Evolutionary conservation across 169 alveolate genomes (phyloP), one percentile per base, ranked within the genome.

Genomic region (Cryptosporidium sp.): DNA sequence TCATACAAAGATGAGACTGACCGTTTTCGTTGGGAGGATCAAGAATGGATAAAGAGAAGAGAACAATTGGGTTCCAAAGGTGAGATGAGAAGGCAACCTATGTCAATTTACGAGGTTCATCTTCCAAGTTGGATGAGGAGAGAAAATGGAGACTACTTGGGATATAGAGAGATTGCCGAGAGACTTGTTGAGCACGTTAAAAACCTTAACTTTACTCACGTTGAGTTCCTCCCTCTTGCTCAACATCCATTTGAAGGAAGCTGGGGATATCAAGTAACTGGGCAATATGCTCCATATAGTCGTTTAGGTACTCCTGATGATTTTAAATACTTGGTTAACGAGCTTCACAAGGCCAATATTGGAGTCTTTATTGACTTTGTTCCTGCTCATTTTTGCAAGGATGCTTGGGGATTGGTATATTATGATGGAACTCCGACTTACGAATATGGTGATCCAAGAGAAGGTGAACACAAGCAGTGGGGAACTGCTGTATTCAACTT

Each of bases 191-290:
- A 85, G 1, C 95, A 93, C 56, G 87, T 92, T 39, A 87, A 85
- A 45, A 72, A 71, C 56, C 67, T 93, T 72, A 93, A 93, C 60
- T 93, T 93, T 85, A 93, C 95, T 0, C 94, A 93, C 73, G 95
- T 93, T 45, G 95, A 93, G 84, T 93, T 93, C 75, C 93, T 93
- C 16, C 95, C 95, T 4, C 91, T 92, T 33, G 93, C 95, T 7
- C 95, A 93, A 48, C 95, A 93, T 71, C 95, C 95, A 1, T 93
- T 93, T 69, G 94, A 93, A 42, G 95, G 95, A 35, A 91, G 94
- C 31, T 93, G 95, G 95, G 95, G 95, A 10, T 93, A 93, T 75
- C 95, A 93, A 68, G 94, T 93, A 14, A 91, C 94, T 35, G 95
- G 95, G 2, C 93, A 73, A 21, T 93, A 93, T 69, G 94, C 95